A percentile compares a stretch with the other conserved stretches of the same genome.
Evolutionary conservation across 2,329 filamentous ascomycete genomes (phyloP).

Genomic region (Hypoxylon sp.): DNA sequence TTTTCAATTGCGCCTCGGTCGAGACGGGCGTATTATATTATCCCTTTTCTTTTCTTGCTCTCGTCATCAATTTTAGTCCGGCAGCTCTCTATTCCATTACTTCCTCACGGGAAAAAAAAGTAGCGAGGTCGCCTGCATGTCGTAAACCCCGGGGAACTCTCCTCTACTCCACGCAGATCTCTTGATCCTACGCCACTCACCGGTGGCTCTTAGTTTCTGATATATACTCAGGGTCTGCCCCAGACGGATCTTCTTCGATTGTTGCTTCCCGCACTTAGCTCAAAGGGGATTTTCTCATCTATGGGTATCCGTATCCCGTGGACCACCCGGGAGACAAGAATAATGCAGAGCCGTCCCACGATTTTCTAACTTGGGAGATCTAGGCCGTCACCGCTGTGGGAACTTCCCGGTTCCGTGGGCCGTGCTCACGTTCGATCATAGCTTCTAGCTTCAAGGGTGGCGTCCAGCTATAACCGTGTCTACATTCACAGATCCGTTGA

Average conservation of each 20-base stretch:
- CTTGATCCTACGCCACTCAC: constrained; percentile 38
- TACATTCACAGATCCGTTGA: constrained; percentile 35
- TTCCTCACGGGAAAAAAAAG: constrained; percentile 35
- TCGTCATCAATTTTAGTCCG: constrained; percentile 39
- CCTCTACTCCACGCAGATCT: constrained; percentile 41
- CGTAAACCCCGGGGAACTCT: constrained; percentile 30
- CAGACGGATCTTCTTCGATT: constrained; percentile 32
- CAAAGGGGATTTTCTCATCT: constrained; percentile 26
- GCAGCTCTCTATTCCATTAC: constrained; percentile 25
- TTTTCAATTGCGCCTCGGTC: constrained; percentile 42
- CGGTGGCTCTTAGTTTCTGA: constrained; percentile 38
- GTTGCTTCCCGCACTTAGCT: constrained; percentile 33
- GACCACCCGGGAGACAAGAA: constrained; percentile 27
- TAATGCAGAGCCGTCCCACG: constrained; percentile 32
- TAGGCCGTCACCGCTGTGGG: constrained; percentile 28
- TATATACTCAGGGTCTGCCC: constrained; percentile 43
- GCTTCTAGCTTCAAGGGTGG: constrained; percentile 43
- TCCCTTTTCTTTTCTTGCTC: constrained; percentile 40
- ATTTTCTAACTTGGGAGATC: constrained; percentile 23
- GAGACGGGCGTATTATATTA: constrained; percentile 40
- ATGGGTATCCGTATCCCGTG: constrained; percentile 33
- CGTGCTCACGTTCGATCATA: constrained; percentile 41
- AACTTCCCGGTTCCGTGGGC: constrained; percentile 32
- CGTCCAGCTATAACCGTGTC: constrained; percentile 40
- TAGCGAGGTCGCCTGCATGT: constrained; percentile 39